Percentiles rank a stretch among this genome's conserved stretches.
phyloP scores from a whole-genome alignment of 2,329 filamentous ascomycete species.

The Phaeosphaeriaceae sp. region DNA sequence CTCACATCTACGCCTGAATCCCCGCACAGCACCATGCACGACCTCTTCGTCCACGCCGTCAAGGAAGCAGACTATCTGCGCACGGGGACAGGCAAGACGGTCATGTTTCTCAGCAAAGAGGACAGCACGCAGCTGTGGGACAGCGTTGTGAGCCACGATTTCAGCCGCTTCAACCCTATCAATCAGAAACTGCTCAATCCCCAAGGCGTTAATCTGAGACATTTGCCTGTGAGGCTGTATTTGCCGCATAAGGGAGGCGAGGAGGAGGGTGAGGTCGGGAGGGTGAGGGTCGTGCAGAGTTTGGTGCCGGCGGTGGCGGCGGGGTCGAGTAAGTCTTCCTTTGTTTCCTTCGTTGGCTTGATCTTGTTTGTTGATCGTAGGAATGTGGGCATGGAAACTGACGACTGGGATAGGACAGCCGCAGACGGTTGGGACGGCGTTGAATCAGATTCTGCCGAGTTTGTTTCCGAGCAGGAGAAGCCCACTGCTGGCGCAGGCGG shows the following conservation, averaged over 20 bases:
- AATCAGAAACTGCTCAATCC: constrained; percentile 79
- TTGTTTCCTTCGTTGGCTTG: not conserved
- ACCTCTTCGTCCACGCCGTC: constrained; percentile 72
- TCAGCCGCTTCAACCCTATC: constrained; percentile 73
- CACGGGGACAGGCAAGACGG: constrained; percentile 85
- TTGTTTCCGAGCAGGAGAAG: constrained; percentile 88
- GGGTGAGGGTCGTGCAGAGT: constrained; percentile 69
- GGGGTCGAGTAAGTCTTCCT: constrained; percentile 40
- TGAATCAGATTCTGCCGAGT: constrained; percentile 76
- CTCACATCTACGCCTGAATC: constrained; percentile 53
- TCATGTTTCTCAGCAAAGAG: constrained; percentile 86
- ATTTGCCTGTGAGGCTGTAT: constrained; percentile 89
- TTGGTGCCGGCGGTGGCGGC: constrained; percentile 66
- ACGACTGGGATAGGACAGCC: constrained; percentile 54
- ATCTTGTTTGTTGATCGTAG: constrained; percentile 3
- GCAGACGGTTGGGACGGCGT: constrained; percentile 77
- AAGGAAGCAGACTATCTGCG: constrained; percentile 87
- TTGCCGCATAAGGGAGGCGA: constrained; percentile 60
- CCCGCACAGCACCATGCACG: constrained; percentile 62
- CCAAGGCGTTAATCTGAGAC: constrained; percentile 70
- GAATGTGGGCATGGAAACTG: constrained; percentile 16
- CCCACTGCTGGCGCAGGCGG: constrained; percentile 80
- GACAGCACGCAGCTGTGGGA: constrained; percentile 85
- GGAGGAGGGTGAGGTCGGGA: constrained; percentile 43
- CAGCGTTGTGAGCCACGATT: constrained; percentile 79